Percentiles rank a stretch among this genome's conserved stretches.
phyloP scores from a whole-genome alignment of 2,329 filamentous ascomycete species.

The Paecilomyces formosus region DNA sequence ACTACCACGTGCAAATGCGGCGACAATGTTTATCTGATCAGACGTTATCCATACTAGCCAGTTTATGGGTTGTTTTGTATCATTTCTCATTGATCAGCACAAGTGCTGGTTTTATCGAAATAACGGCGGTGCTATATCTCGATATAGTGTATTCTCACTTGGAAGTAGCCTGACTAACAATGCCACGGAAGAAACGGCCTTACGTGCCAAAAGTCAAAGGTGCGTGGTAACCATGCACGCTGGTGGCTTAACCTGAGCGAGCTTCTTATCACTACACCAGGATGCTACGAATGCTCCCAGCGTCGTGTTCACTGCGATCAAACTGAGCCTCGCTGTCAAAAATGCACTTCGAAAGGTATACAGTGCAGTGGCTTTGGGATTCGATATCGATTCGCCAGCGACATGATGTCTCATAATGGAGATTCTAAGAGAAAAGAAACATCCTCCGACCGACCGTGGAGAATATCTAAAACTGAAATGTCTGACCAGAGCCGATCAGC shows the following conservation, averaged over 20 bases:
- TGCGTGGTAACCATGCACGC: background rate
- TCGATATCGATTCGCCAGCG: background rate
- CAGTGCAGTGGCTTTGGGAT: background rate
- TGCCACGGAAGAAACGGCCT: background rate
- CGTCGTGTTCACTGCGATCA: background rate
- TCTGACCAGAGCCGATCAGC: background rate
- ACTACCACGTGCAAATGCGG: too few species aligned
- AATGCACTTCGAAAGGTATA: background rate
- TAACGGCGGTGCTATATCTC: background rate
- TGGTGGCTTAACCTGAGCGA: too few species aligned
- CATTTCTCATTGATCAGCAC: too few species aligned
- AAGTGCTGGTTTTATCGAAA: too few species aligned
- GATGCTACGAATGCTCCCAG: background rate
- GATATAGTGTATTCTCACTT: background rate
- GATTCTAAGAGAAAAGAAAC: background rate
- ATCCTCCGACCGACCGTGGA: background rate
- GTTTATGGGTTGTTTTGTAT: too few species aligned
- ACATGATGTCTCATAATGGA: background rate
- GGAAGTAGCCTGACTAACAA: background rate
- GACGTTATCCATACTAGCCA: too few species aligned
- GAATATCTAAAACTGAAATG: too few species aligned
- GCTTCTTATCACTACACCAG: background rate
- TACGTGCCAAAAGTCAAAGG: background rate
- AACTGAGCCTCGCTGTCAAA: background rate
- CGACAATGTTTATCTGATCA: too few species aligned